Evolutionary conservation across 495 filamentous ascomycete genomes (phyloP).

Genomic region (Neurospora cerealis): DNA sequence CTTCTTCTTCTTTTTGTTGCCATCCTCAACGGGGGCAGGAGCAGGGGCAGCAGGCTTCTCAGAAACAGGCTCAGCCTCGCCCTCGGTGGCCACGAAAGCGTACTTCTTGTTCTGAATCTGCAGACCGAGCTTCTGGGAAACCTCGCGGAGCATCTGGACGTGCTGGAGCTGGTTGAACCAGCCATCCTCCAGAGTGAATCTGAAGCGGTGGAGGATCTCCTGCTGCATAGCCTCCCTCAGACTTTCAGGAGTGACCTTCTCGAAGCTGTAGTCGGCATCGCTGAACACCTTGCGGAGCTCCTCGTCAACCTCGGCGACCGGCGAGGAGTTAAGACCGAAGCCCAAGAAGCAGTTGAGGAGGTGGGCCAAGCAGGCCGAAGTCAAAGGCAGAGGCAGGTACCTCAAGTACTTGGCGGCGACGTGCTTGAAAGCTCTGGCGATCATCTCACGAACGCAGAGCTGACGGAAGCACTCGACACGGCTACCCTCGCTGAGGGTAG

Average conservation of each 20-base stretch:
- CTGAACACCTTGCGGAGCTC: constrained; percentile 62
- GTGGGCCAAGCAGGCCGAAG: constrained; percentile 69
- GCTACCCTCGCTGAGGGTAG: constrained; percentile 54
- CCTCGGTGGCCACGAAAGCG: constrained; percentile 44
- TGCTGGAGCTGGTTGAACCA: constrained; percentile 60
- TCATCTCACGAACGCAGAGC: constrained; percentile 82
- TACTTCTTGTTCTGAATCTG: constrained; percentile 82
- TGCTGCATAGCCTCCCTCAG: constrained; percentile 60
- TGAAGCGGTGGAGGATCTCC: constrained; percentile 64
- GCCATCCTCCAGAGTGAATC: constrained; percentile 56
- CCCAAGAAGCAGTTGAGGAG: constrained; percentile 93
- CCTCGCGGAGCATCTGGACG: constrained; percentile 78
- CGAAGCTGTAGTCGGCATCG: constrained; percentile 75
- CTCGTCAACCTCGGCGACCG: constrained; percentile 67
- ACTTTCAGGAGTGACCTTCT: constrained; percentile 60
- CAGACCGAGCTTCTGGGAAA: constrained; percentile 81
- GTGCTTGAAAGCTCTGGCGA: constrained; percentile 91
- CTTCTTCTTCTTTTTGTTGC: constrained; percentile 53
- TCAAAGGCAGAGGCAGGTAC: constrained; percentile 67
- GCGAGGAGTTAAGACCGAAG: constrained; percentile 60
- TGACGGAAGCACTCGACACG: constrained; percentile 67
- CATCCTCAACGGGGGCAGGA: constrained; percentile 12
- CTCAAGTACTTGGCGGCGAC: constrained; percentile 69
- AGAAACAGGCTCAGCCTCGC: constrained; percentile 13
- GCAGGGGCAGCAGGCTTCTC: constrained; percentile 18